Base-by-base conservation (phyloP, 805 yeast species). In the Wickerhamomyces chaumierensis region DNA sequence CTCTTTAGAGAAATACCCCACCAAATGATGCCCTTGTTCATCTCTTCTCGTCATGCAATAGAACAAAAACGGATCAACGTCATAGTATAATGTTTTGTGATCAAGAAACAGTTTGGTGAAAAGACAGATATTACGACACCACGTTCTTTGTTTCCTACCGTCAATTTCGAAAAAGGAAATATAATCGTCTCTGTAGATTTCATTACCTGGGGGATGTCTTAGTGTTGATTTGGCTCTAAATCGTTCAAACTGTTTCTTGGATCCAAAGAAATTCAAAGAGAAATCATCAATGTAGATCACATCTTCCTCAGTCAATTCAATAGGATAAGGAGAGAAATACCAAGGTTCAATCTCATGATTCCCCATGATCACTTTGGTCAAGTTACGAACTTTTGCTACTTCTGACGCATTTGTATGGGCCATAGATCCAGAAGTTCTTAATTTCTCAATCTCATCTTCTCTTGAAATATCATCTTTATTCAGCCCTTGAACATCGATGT, bases 141-240 rank as follows among this genome's bases (percentile, higher is more conserved):
- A 92, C 0, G 95, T 82, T 46, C 97, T 69, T 62, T 92, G 98
- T 48, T 83, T 82, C 41, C 96, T 68, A 11, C 99, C 99, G 60
- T 92, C 99, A 45, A 92, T 88, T 57, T 92, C 99, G 69, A 90
- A 92, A 56, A 92, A 92, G 15, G 96, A 84, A 31, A 92, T 90
- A 49, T 80, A 76, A 36, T 81, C 88, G 58, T 92, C 97, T 36
- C 98, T 68, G 58, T 92, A 92, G 18, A 92, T 88, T 55, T 92
- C 98, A 62, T 92, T 92, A 0, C 99, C 99, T 0, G 99, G 99
- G 1, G 99, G 99, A 53, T 90, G 97, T 55, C 81, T 77, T 61
- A 92, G 67, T 2, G 94, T 80, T 56, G 94, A 83, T 55, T 92
- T 92, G 20, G 75, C 58, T 53, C 97, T 69, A 62, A 86, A 92